Base-by-base conservation (phyloP, 164 flowering plant genomes). In the Berberis thunbergii region DNA sequence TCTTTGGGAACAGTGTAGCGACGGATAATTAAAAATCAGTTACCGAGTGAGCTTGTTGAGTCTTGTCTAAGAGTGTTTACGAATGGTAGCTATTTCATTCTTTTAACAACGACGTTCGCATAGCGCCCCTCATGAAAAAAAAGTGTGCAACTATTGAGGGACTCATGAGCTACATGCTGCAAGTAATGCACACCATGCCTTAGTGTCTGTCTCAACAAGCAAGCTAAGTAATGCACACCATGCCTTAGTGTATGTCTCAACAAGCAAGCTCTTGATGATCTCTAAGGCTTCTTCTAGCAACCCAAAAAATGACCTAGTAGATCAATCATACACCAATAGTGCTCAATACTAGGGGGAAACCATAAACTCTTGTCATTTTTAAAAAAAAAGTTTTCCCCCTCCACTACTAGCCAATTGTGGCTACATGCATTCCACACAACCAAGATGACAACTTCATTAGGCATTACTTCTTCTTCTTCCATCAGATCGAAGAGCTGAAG, bases 101-200 rank as follows among this genome's bases (percentile, higher is more conserved):
- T 26, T 26, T 26, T 26, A 26, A 26, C 26, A 26, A 26, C 26
- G 26, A 26, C 26, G 26, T 26, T 26, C 26, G 26, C 26, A 26
- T 26, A 26, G 26, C 0, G 0, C 26, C 26, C 26, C 26, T 26
- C 26, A 26, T 26, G 26, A 26, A 26, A 26, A 26, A 26, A 26
- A 26, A 26, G 26, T 26, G 26, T 26, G 26, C 26, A 26, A 26
- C 26, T 26, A 26, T 26, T 26, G 26, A 26, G 26, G 26, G 26
- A 26, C 26, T 26, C 26, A 26, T 26, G 26, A 26, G 26, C 82
- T 59, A 57, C 84, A 82, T 38, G 79, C 82, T 41, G 79, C 71
- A 43, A 82, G 84, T 63, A 82, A 59, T 41, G 84, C 67, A 60
- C 86, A 76, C 84, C 82, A 83, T 39, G 78, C 73, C n/a, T 75